A percentile compares a stretch with the other conserved stretches of the same genome.
These are phyloP conservation scores for Venustampulla echinocandica DNA, from an alignment of 495 filamentous ascomycete genomes.

Conservation along the genomic window DNA sequence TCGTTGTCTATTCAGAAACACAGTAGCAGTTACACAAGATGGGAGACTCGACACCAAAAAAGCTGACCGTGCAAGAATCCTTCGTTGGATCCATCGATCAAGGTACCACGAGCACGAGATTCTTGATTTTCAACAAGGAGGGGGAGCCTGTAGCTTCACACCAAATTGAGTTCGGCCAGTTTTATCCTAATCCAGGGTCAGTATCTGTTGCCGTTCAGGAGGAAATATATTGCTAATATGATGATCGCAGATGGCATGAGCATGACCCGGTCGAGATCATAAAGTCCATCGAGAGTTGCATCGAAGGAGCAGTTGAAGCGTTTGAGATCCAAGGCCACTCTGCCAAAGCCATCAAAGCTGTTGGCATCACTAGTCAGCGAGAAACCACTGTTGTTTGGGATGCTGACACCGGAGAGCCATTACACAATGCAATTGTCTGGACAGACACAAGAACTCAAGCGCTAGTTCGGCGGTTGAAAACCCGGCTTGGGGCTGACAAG, in stretches of 20 bases:
- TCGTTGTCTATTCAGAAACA: too few species aligned
- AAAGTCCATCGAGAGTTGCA: slow-evolving; percentile 70
- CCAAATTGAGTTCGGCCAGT: slow-evolving; percentile 83
- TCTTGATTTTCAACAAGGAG: slow-evolving; percentile 81
- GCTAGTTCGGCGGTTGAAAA: slow-evolving; percentile 71
- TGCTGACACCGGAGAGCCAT: slow-evolving; percentile 67
- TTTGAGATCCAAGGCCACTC: slow-evolving; percentile 66
- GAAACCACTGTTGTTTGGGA: slow-evolving; percentile 93
- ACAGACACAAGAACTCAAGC: slow-evolving; percentile 76
- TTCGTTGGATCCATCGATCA: slow-evolving; percentile 68
- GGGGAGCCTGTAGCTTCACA: slow-evolving; percentile 78
- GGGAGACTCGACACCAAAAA: slow-evolving; percentile 5
- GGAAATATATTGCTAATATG: background rate
- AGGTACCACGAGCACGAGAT: slow-evolving; percentile 89
- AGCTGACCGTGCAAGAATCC: slow-evolving; percentile 5
- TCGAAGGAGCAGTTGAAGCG: slow-evolving; percentile 66
- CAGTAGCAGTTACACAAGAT: slow-evolving; percentile 2
- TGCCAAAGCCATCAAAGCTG: slow-evolving; percentile 63
- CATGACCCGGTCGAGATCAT: slow-evolving; percentile 80
- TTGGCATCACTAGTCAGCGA: slow-evolving; percentile 91
- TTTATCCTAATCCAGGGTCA: slow-evolving; percentile 83
- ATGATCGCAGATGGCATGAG: slow-evolving; percentile 70
- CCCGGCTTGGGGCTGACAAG: slow-evolving; percentile 52
- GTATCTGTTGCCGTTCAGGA: background rate
- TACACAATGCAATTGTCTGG: slow-evolving; percentile 89